Evolutionary conservation across 352 stramenopile genomes (phyloP).

Genomic region (Phytophthora cryptogea): DNA sequence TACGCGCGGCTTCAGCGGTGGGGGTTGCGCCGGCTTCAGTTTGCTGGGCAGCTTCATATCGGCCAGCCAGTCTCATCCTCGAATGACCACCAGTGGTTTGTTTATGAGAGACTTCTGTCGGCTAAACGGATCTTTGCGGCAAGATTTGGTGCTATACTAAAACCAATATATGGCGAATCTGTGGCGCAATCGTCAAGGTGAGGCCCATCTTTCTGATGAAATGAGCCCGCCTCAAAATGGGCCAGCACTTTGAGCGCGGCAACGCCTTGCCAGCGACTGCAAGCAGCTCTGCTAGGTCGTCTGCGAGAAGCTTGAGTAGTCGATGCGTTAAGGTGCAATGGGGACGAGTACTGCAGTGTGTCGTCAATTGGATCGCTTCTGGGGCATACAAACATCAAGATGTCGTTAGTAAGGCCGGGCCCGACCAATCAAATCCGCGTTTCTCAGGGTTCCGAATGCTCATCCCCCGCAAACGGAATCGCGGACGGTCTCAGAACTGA

Average conservation of each 20-base stretch:
- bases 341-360: too few relatives aligned
- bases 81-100: constrained; percentile 1
- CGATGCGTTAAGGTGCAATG: too few relatives aligned
- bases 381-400: constrained; percentile 17
- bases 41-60: too few relatives aligned
- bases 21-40: neutral
- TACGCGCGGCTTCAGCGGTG: neutral
- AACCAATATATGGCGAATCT: neutral
- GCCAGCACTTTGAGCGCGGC: too few relatives aligned
- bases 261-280: too few relatives aligned
- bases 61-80: neutral
- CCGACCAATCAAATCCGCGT: constrained; percentile 12
- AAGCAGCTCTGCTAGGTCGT: too few relatives aligned
- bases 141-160: neutral
- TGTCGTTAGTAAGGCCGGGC: constrained; percentile 5
- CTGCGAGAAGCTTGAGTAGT: too few relatives aligned
- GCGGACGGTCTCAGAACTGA: constrained; percentile 15
- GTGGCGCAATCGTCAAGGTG: neutral
- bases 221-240: too few relatives aligned
- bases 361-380: too few relatives aligned
- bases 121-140: constrained; percentile 4
- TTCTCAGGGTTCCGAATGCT: constrained; percentile 27
- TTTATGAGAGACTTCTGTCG: constrained; percentile 4
- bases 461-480: constrained; percentile 21
- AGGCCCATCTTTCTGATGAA: too few relatives aligned